Evolutionary conservation across 768 basidiomycete genomes (phyloP).

Genomic region (Boletellus sp.): DNA sequence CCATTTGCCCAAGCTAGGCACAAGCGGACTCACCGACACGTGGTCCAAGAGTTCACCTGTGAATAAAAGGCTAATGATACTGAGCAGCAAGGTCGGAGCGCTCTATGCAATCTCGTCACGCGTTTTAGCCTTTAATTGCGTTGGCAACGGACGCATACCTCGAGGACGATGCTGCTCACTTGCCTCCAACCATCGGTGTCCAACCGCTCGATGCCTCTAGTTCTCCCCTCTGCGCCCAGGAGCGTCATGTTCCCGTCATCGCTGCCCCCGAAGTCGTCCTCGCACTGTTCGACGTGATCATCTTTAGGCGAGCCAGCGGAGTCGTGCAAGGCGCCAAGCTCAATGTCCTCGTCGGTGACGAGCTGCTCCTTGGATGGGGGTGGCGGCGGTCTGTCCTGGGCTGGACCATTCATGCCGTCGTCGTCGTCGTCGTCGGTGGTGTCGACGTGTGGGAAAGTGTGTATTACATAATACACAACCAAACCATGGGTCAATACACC

Average conservation of each 20-base stretch:
- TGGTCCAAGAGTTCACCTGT: constrained; percentile 88
- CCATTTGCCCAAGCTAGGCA: constrained; percentile 4
- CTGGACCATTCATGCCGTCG: neutral
- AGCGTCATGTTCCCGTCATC: constrained; percentile 46
- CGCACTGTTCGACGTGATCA: constrained; percentile 22
- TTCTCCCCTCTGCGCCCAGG: constrained; percentile 34
- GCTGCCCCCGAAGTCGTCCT: constrained; percentile 34
- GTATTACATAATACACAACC: constrained; percentile 27
- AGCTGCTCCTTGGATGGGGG: neutral
- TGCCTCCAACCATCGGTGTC: constrained; percentile 45
- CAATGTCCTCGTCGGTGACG: constrained; percentile 20
- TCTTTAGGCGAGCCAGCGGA: constrained; percentile 14
- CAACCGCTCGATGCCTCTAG: constrained; percentile 26
- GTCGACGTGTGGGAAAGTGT: constrained; percentile 20
- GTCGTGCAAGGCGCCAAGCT: constrained; percentile 33
- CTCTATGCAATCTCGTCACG: constrained; percentile 47
- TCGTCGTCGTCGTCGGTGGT: constrained; percentile 8
- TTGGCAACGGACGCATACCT: constrained; percentile 44
- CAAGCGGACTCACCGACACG: constrained; percentile 63
- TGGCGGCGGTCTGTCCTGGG: neutral
- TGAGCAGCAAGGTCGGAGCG: constrained; percentile 81
- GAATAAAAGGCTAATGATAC: constrained; percentile 79
- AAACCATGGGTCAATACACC: constrained; percentile 30
- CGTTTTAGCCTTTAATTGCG: neutral
- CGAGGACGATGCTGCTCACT: constrained; percentile 60